A percentile compares a stretch with the other conserved stretches of the same genome.
phyloP scores from a whole-genome alignment of 1,139 yeast genomes.

The Yamadazyma buinensis region DNA sequence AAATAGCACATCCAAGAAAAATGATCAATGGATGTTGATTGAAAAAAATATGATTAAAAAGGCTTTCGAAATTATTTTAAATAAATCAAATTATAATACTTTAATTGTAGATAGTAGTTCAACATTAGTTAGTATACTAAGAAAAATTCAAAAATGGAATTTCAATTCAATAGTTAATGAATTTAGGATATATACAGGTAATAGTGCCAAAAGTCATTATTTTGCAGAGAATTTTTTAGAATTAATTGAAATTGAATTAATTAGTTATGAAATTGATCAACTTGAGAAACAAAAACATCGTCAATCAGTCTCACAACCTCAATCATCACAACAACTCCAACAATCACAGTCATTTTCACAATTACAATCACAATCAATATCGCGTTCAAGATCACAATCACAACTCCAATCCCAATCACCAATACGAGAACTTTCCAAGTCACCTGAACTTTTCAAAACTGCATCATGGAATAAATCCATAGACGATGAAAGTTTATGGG shows the following conservation, averaged over 20 bases:
- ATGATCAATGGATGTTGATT: conserved; percentile 70
- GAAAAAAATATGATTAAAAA: conserved; percentile 54
- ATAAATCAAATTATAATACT: conserved; percentile 63
- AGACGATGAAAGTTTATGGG: conserved; percentile 17
- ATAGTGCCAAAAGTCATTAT: conserved; percentile 63
- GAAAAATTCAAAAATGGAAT: conserved; percentile 87
- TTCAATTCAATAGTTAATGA: conserved; percentile 81
- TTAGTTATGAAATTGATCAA: conserved; percentile 39
- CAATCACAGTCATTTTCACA: conserved; percentile 6
- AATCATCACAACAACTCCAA: conserved; percentile 9
- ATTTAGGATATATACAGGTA: conserved; percentile 66
- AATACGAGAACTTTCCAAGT: conserved; percentile 2
- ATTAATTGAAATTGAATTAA: conserved; percentile 54
- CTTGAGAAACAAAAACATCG: conserved; percentile 5
- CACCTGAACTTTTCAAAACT: conserved; percentile 15
- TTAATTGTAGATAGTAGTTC: conserved; percentile 78
- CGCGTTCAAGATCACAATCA: neutral
- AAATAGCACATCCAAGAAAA: conserved; percentile 19
- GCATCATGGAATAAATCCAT: conserved; percentile 14
- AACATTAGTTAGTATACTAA: conserved; percentile 71
- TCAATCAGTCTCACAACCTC: conserved; percentile 16
- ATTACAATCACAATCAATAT: neutral
- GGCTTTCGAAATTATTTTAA: conserved; percentile 59
- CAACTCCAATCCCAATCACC: neutral
- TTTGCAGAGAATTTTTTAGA: conserved; percentile 82